Evolutionary conservation across 768 basidiomycete species (phyloP), one percentile per base, ranked within the genome.

Genomic region (Mycena leptocephala): DNA sequence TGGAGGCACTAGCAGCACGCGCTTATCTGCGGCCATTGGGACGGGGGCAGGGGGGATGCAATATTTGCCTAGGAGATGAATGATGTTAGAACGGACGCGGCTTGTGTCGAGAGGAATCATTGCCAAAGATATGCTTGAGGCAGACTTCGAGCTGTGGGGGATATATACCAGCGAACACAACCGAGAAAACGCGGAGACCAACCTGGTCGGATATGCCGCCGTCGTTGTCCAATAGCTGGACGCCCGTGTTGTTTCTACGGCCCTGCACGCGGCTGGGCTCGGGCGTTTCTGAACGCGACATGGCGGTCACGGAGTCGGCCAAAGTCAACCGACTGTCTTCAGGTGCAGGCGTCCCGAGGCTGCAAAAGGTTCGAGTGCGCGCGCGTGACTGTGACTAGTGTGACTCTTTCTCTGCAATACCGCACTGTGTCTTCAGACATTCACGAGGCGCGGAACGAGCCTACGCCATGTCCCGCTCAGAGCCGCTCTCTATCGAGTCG

Each of bases 401-500:
- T n/a, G n/a, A n/a, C n/a, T n/a, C n/a, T n/a, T n/a, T n/a, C n/a
- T n/a, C n/a, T n/a, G n/a, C n/a, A n/a, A n/a, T n/a, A n/a, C n/a
- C n/a, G n/a, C n/a, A n/a, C n/a, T n/a, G n/a, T n/a, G n/a, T n/a
- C n/a, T n/a, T n/a, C n/a, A n/a, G n/a, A n/a, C n/a, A n/a, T n/a
- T n/a, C n/a, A n/a, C n/a, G n/a, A n/a, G n/a, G n/a, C n/a, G n/a
- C n/a, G n/a, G 43, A 14, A 46, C 35, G 43, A 56, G 76, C 63
- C n/a, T n/a, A n/a, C n/a, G 80, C 81, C 83, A 93, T 93, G 89
- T 81, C 89, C 78, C 87, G 88, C 78, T 77, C 90, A 56, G 92
- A 94, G 82, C 97, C 97, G 0, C 87, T 98, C 48, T 98, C 97
- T 7, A 97, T 99, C 75, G 96, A 98, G 82, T 89, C 91, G 43